Evolutionary conservation across 2,329 filamentous ascomycete genomes (phyloP).

Genomic region (Fusarium udum): DNA sequence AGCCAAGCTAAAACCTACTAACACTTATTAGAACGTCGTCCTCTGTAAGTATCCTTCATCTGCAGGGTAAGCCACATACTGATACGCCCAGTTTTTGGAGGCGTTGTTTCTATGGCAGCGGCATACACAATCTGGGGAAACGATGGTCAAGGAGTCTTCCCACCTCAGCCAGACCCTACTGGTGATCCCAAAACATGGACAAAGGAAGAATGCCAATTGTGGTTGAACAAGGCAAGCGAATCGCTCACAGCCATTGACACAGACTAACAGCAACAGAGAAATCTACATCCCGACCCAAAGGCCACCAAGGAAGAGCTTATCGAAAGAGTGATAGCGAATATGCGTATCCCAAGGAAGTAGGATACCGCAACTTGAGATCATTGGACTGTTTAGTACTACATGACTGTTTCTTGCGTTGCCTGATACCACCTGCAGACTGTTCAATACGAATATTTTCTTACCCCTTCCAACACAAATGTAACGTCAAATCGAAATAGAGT

Average conservation of each 20-base stretch:
- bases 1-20: neutral
- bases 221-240: constrained; percentile 76
- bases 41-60: constrained; percentile 62
- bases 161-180: constrained; percentile 76
- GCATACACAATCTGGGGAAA: constrained; percentile 88
- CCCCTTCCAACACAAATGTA: neutral
- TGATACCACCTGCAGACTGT: constrained; percentile 12
- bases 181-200: constrained; percentile 80
- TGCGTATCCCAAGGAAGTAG: constrained; percentile 53
- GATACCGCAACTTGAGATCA: neutral
- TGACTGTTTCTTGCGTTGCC: neutral
- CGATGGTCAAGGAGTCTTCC: constrained; percentile 75
- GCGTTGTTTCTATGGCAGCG: constrained; percentile 47
- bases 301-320: constrained; percentile 59
- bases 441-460: neutral
- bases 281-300: constrained; percentile 55
- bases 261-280: constrained; percentile 49
- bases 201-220: constrained; percentile 78
- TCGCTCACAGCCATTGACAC: neutral
- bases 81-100: constrained; percentile 27
- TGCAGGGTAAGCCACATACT: constrained; percentile 35
- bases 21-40: constrained; percentile 67
- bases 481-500: neutral
- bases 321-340: constrained; percentile 57
- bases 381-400: neutral